Evolutionary conservation across 1,139 yeast species (phyloP).

Genomic region (Yamadazyma taylorii): DNA sequence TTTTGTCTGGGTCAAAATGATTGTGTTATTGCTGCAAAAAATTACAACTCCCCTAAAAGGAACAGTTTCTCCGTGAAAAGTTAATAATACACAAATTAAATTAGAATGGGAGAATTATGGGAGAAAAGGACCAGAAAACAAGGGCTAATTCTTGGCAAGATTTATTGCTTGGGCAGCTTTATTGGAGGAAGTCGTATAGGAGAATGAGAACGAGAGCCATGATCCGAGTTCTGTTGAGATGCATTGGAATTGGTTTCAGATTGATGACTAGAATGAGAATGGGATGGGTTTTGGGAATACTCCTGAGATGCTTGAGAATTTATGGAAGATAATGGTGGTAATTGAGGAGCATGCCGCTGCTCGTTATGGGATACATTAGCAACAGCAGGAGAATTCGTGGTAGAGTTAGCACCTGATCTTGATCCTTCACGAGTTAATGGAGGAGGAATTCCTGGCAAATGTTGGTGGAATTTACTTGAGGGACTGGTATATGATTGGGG

Average conservation of each 20-base stretch:
- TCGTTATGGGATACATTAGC: background rate
- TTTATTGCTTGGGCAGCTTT: background rate
- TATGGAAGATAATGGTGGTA: background rate
- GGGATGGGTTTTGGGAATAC: slow-evolving; percentile 5
- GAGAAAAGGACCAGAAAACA: background rate
- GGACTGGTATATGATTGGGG: background rate
- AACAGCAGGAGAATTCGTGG: no score
- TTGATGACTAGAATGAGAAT: slow-evolving; percentile 3
- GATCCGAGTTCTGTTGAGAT: background rate
- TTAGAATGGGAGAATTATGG: no score
- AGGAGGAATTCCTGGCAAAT: no score
- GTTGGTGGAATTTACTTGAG: no score
- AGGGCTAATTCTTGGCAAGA: background rate
- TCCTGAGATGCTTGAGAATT: slow-evolving; percentile 1
- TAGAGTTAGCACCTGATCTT: no score
- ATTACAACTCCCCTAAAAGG: no score
- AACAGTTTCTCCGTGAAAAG: no score
- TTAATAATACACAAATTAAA: no score
- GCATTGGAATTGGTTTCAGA: no score
- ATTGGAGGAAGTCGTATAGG: slow-evolving; percentile 2
- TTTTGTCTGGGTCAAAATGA: no score
- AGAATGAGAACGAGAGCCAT: background rate
- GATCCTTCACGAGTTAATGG: no score
- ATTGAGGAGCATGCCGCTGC: slow-evolving; percentile 6
- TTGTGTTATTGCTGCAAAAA: no score